Base-by-base conservation (phyloP, 2,329 filamentous ascomycete genomes). In the Penicillium sp. region DNA sequence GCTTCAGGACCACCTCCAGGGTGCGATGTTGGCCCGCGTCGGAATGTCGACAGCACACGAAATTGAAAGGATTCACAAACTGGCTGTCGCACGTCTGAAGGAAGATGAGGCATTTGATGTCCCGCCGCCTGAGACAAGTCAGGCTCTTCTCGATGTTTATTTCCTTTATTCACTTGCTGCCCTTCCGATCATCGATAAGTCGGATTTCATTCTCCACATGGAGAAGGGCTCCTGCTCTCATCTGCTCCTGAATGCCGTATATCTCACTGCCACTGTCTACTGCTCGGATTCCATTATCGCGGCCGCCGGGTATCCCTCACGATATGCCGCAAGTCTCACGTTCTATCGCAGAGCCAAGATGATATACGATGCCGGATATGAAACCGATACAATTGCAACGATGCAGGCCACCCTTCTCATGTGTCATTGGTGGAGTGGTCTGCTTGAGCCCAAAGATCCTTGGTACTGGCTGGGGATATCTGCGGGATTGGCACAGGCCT, bases 401-500 rank as follows among this genome's bases (percentile, higher is more conserved):
- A 57, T 67, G 11, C 61, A 66, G 36, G 58, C 63, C 1, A 57
- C 58, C 1, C 58, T 62, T 24, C 63, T 68, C 8, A 51, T 67
- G 29, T 59, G 61, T n/a, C 56, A 66, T 45, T 64, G 63, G 64
- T 67, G 66, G 66, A 57, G 56, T 34, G 59, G 58, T 9, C 54
- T 65, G 16, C 57, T 60, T 7, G 66, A 67, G 16, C 61, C 63
- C 21, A 67, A 68, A 49, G 64, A 68, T 45, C 55, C 61, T 34
- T 67, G 59, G 58, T 60, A 66, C 48, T 68, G 66, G 66, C 45
- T 64, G 27, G 62, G 63, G 6, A 55, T 61, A 18, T 62, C 66
- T 7, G 55, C 55, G 5, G 59, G 63, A 27, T 56, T 64, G 49
- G 66, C 66, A 21, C 66, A 65, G 44, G 54, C 59, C 9, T 32